phyloP scores from a whole-genome alignment of 1,284 basidiomycete genomes.

The Trametes hirsuta region DNA sequence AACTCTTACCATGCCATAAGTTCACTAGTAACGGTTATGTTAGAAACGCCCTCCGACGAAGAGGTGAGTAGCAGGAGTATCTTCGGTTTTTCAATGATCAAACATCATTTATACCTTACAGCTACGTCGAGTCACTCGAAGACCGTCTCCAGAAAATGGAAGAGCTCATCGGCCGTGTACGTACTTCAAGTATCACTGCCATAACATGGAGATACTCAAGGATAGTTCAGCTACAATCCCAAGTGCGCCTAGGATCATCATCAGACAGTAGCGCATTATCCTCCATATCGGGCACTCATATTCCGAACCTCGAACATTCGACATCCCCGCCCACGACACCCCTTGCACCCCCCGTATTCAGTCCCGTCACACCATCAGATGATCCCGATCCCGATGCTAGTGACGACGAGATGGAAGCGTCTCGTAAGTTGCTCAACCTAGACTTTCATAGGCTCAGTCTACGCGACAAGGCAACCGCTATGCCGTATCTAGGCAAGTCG shows the following conservation, averaged over 20 bases:
- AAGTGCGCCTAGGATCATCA: constrained; percentile 44
- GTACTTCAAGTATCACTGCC: constrained; percentile 19
- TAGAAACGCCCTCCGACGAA: constrained; percentile 85
- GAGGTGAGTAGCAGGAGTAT: constrained; percentile 50
- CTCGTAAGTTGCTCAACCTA: neutral
- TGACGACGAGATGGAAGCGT: constrained; percentile 11
- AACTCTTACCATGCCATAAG: neutral
- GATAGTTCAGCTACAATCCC: constrained; percentile 47
- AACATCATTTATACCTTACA: constrained; percentile 26
- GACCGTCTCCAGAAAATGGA: constrained; percentile 74
- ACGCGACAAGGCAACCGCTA: neutral
- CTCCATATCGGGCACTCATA: neutral
- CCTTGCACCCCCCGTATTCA: constrained; percentile 16
- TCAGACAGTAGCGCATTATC: neutral
- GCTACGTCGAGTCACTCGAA: constrained; percentile 76
- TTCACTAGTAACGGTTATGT: neutral
- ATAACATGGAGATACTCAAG: neutral
- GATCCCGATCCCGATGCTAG: constrained; percentile 4
- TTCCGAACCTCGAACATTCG: neutral
- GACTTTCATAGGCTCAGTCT: constrained; percentile 1
- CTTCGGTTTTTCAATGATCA: no score
- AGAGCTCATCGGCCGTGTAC: constrained; percentile 58
- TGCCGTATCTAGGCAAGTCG: constrained; percentile 38
- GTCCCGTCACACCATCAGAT: constrained; percentile 5
- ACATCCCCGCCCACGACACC: neutral